phyloP scores from a whole-genome alignment of 768 basidiomycete genomes.

The Boletus tomentosulus region DNA sequence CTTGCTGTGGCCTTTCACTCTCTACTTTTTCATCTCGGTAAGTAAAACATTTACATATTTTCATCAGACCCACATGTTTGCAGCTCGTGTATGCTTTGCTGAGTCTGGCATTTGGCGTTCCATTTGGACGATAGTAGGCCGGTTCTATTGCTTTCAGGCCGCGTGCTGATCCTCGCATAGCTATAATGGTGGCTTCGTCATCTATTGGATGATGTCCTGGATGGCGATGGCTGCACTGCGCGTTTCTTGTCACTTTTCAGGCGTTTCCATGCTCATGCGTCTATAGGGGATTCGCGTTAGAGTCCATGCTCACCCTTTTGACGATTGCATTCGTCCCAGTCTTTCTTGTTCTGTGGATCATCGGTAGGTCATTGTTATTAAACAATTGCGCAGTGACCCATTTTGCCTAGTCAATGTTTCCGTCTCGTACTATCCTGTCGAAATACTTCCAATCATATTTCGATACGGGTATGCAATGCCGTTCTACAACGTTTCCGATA shows the following conservation, averaged over 20 bases:
- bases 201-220: slow-evolving; percentile 69
- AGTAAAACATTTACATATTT: slow-evolving; percentile 6
- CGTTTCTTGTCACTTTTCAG: slow-evolving; percentile 14
- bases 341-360: slow-evolving; percentile 65
- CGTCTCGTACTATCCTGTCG: slow-evolving; percentile 53
- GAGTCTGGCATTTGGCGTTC: slow-evolving; percentile 55
- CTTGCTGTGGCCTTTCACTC: slow-evolving; percentile 33
- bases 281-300: slow-evolving; percentile 55
- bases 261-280: background rate
- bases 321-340: slow-evolving; percentile 49
- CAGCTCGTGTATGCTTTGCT: slow-evolving; percentile 58
- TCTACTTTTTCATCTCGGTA: slow-evolving; percentile 43
- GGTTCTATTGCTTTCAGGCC: background rate
- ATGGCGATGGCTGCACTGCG: slow-evolving; percentile 53
- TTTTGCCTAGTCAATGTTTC: slow-evolving; percentile 49
- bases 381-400: background rate
- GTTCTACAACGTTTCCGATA: slow-evolving; percentile 65
- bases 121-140: slow-evolving; percentile 46
- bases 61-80: background rate
- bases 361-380: slow-evolving; percentile 34
- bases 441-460: slow-evolving; percentile 53
- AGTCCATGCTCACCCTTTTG: slow-evolving; percentile 54
- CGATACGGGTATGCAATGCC: slow-evolving; percentile 67
- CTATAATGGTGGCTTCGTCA: slow-evolving; percentile 52
- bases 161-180: slow-evolving; percentile 18